phyloP scores from a whole-genome alignment of 2,329 filamentous ascomycete species.

The Apiospora phragmitis region DNA sequence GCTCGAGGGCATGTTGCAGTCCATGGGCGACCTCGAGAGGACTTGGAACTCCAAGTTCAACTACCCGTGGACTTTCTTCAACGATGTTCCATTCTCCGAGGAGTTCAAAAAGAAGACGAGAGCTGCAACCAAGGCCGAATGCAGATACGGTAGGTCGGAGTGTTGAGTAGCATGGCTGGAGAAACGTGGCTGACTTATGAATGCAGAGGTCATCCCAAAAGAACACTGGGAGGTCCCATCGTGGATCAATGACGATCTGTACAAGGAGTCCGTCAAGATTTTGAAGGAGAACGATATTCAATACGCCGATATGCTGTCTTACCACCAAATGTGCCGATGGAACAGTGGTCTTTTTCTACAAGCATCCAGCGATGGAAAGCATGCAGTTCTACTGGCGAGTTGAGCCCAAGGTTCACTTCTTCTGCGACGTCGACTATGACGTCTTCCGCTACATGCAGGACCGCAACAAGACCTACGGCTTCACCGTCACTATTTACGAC shows the following conservation, averaged over 20 bases:
- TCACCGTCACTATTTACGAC: slow-evolving; percentile 97
- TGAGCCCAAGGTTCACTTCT: slow-evolving; percentile 98
- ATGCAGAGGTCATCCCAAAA: slow-evolving; percentile 78
- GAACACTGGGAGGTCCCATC: slow-evolving; percentile 91
- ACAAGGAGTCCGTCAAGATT: slow-evolving; percentile 78
- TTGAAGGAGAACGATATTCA: slow-evolving; percentile 85
- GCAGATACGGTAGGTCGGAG: slow-evolving; percentile 68
- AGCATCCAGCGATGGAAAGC: slow-evolving; percentile 82
- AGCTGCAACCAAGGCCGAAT: slow-evolving; percentile 84
- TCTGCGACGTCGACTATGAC: slow-evolving; percentile 98
- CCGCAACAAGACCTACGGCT: slow-evolving; percentile 98
- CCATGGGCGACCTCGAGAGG: slow-evolving; percentile 87
- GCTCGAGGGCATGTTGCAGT: slow-evolving; percentile 77
- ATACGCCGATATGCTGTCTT: slow-evolving; percentile 85
- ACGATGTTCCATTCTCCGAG: slow-evolving; percentile 88
- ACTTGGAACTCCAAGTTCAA: slow-evolving; percentile 99
- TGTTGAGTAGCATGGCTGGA: background rate
- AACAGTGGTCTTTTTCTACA: slow-evolving; percentile 97
- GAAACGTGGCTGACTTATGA: background rate
- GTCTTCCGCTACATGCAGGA: slow-evolving; percentile 98
- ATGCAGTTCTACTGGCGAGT: slow-evolving; percentile 97
- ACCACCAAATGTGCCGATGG: slow-evolving; percentile 99
- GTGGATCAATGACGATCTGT: slow-evolving; percentile 90
- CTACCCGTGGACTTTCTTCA: slow-evolving; percentile 99
- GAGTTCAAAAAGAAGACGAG: slow-evolving; percentile 86